Evolutionary conservation across 148 eudicot species (phyloP).

Genomic region (Pharnaceum exiguum): DNA sequence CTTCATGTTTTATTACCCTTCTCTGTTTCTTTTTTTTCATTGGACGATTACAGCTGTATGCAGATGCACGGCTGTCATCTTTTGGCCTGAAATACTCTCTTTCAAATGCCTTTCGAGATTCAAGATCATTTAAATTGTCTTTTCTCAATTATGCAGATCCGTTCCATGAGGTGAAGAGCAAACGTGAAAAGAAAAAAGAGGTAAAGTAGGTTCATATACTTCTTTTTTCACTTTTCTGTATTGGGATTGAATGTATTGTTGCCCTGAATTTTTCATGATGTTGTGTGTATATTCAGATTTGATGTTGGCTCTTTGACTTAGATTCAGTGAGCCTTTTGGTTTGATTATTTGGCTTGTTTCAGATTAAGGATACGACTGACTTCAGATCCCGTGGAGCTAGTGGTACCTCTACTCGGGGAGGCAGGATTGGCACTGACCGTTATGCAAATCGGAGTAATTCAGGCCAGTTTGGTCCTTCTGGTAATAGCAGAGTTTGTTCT

Average conservation of each 20-base stretch:
- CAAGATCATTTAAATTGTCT: conserved; percentile 29
- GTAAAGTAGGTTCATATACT: no score
- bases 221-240: no score
- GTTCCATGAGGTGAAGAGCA: conserved; percentile 99
- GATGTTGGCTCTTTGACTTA: not conserved
- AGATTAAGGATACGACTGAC: conserved; percentile 70
- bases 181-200: conserved; percentile 98
- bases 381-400: conserved; percentile 59
- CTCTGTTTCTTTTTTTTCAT: no score
- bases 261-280: not conserved
- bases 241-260: not conserved
- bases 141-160: conserved; percentile 57
- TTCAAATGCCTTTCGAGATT: conserved; percentile 1
- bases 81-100: not conserved
- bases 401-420: conserved; percentile 54
- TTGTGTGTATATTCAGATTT: not conserved
- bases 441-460: conserved; percentile 48
- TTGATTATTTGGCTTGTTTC: conserved; percentile 17
- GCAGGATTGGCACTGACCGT: conserved; percentile 57
- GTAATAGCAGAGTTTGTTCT: conserved; percentile 26
- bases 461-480: conserved; percentile 45
- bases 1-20: no score
- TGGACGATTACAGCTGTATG: no score
- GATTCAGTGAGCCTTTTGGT: not conserved
- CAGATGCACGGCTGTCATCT: no score